Evolutionary conservation across 2,329 filamentous ascomycete species (phyloP).

Genomic region (Beauveria medogensis): DNA sequence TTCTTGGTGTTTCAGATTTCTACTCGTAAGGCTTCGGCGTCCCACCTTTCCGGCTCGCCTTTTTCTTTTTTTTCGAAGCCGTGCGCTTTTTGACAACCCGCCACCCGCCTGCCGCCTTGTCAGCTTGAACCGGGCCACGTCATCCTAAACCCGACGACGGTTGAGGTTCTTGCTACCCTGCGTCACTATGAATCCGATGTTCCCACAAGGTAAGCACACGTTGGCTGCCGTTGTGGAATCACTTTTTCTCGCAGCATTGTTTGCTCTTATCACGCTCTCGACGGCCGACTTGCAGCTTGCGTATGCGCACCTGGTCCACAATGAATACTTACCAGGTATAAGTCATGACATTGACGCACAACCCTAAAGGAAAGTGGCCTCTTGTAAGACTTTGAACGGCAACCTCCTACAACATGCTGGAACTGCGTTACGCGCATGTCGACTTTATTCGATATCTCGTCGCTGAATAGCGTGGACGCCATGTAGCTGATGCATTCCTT

Average conservation of each 20-base stretch:
- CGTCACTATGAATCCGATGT: background rate
- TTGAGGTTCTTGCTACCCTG: background rate
- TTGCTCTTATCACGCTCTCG: background rate
- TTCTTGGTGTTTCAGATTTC: background rate
- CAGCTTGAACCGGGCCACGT: conserved; percentile 2
- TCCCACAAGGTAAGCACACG: background rate
- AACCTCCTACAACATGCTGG: background rate
- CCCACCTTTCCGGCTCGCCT: background rate
- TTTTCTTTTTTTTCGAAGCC: background rate
- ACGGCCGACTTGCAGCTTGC: background rate
- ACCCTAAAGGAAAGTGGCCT: background rate
- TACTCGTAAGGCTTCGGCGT: background rate
- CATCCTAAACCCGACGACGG: conserved; percentile 1
- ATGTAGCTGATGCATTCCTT: background rate
- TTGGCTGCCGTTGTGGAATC: background rate
- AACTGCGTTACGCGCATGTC: background rate
- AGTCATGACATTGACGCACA: background rate
- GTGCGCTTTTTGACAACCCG: background rate
- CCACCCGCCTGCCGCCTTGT: background rate
- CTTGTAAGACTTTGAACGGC: background rate
- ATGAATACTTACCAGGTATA: background rate
- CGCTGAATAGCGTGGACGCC: background rate
- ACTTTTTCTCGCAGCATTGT: background rate
- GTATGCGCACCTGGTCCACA: background rate
- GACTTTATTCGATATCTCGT: background rate